Conservation (phyloP, 108 stramenopile species). For the Cyclotella baltica region DNA sequence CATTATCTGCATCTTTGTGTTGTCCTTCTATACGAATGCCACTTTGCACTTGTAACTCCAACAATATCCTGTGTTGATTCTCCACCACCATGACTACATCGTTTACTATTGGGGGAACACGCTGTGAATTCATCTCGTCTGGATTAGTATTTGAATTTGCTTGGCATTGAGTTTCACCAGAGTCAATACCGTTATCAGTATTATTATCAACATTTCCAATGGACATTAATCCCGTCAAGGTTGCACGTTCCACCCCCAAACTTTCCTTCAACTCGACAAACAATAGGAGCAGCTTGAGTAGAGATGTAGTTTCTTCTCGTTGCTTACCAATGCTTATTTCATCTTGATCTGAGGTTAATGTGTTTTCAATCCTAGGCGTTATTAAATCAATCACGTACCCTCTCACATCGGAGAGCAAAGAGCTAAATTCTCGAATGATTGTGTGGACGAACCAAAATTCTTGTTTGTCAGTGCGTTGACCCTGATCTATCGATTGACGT, state of each 20-base stretch:
- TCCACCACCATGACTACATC: slow-evolving; percentile 77
- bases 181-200: background rate
- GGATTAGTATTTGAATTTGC: slow-evolving; percentile 27
- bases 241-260: slow-evolving; percentile 73
- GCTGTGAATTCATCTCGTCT: background rate
- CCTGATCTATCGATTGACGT: too few relatives aligned
- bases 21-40: slow-evolving; percentile 17
- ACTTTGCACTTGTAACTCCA: slow-evolving; percentile 48
- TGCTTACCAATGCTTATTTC: background rate
- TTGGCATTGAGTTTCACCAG: too few relatives aligned
- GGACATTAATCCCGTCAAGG: slow-evolving; percentile 58
- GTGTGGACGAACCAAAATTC: too few relatives aligned
- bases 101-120: slow-evolving; percentile 49
- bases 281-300: slow-evolving; percentile 55
- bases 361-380: too few relatives aligned
- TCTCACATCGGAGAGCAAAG: too few relatives aligned
- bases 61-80: slow-evolving; percentile 66
- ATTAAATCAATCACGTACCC: too few relatives aligned
- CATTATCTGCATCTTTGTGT: too few relatives aligned
- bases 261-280: slow-evolving; percentile 78
- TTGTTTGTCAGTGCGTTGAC: too few relatives aligned
- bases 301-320: slow-evolving; percentile 24
- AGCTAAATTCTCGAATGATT: too few relatives aligned
- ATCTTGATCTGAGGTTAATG: too few relatives aligned
- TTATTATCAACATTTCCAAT: slow-evolving; percentile 16